Evolutionary conservation across 1,284 basidiomycete genomes (phyloP).

Genomic region (Rhodofomes roseus): DNA sequence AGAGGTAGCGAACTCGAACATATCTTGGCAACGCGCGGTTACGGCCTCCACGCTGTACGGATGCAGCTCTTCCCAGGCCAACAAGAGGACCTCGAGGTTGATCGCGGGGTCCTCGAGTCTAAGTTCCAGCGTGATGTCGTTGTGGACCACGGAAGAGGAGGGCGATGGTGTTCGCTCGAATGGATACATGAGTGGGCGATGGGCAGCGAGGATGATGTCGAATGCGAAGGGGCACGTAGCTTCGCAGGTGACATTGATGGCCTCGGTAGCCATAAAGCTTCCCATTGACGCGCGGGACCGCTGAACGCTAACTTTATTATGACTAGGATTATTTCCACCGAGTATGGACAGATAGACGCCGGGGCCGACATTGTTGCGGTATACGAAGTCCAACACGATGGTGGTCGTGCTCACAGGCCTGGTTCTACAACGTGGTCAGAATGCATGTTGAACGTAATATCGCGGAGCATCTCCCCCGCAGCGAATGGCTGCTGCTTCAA

Average conservation of each 20-base stretch:
- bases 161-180: too few relatives aligned
- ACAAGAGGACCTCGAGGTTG: neutral
- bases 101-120: neutral
- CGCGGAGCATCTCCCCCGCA: too few relatives aligned
- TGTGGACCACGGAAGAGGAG: too few relatives aligned
- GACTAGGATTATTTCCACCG: neutral
- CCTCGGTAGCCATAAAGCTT: neutral
- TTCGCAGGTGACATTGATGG: neutral
- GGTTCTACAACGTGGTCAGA: too few relatives aligned
- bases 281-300: neutral
- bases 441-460: too few relatives aligned
- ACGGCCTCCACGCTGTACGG: slow-evolving; percentile 4
- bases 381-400: too few relatives aligned
- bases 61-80: slow-evolving; percentile 2
- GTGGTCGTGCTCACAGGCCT: too few relatives aligned
- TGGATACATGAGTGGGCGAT: too few relatives aligned
- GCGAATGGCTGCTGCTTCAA: too few relatives aligned
- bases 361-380: too few relatives aligned
- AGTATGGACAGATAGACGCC: neutral
- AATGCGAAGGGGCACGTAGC: too few relatives aligned
- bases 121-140: neutral
- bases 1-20: slow-evolving; percentile 3
- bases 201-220: too few relatives aligned
- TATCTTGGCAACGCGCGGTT: neutral
- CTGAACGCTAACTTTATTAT: neutral